Percentiles rank a stretch among this genome's conserved stretches.
These are phyloP conservation scores for Ramicandelaber brevisporus DNA, from an alignment of 192 early-diverging fungal species.

Conservation along the genomic window DNA sequence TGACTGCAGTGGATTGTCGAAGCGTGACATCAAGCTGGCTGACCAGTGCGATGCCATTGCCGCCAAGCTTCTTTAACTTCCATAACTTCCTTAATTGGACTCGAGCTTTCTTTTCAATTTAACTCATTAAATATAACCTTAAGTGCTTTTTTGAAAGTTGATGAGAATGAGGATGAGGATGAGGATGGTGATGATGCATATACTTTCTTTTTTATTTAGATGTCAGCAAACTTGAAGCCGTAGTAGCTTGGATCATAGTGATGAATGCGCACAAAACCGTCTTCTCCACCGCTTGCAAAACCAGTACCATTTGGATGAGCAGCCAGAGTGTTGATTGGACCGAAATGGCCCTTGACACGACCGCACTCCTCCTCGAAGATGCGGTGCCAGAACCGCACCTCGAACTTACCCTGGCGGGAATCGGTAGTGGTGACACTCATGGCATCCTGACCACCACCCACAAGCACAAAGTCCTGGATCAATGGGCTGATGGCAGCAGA, in stretches of 20 bases:
- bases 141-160: too few relatives aligned
- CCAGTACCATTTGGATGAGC: slow-evolving; percentile 84
- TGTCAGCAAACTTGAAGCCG: slow-evolving; percentile 66
- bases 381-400: slow-evolving; percentile 91
- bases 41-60: slow-evolving; percentile 29
- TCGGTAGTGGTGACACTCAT: slow-evolving; percentile 87
- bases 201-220: slow-evolving; percentile 23
- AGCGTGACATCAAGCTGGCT: slow-evolving; percentile 50
- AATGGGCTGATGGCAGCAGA: slow-evolving; percentile 75
- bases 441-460: slow-evolving; percentile 97
- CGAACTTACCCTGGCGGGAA: slow-evolving; percentile 84
- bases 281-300: slow-evolving; percentile 91
- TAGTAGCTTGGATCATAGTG: slow-evolving; percentile 91
- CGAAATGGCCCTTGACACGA: slow-evolving; percentile 94
- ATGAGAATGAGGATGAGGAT: too few relatives aligned
- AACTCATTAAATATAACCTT: too few relatives aligned
- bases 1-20: slow-evolving; percentile 59
- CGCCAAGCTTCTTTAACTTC: slow-evolving; percentile 4
- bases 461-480: slow-evolving; percentile 49
- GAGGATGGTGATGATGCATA: too few relatives aligned
- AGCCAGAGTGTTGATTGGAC: slow-evolving; percentile 97
- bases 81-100: slow-evolving; percentile 9
- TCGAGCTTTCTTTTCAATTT: too few relatives aligned
- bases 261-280: slow-evolving; percentile 93
- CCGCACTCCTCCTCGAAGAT: slow-evolving; percentile 92